These are phyloP conservation scores for Aegilops speltoides DNA, from an alignment of 176 grass and related monocot genomes.

Conservation along the genomic window DNA sequence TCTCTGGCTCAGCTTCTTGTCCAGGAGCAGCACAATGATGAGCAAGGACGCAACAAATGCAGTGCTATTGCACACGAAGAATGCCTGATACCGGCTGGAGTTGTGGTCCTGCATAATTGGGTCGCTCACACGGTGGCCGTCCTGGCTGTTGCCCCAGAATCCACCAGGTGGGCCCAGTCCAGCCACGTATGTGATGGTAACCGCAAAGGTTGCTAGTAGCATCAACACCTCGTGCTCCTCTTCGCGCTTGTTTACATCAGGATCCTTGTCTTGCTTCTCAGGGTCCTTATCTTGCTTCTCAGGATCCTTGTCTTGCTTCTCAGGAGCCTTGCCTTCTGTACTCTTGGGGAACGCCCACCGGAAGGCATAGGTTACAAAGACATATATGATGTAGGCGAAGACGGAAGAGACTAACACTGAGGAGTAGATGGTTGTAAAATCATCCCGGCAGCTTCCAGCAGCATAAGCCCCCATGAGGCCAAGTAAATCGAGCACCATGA, in stretches of 20 bases:
- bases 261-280: not conserved
- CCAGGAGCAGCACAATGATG: slow-evolving; percentile 14
- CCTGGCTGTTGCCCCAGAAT: not conserved
- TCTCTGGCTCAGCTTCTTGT: not conserved
- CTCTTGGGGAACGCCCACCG: too few relatives aligned
- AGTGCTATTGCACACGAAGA: slow-evolving; percentile 28
- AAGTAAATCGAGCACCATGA: slow-evolving; percentile 2
- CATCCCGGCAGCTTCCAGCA: not conserved
- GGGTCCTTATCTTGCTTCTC: not conserved
- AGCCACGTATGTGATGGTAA: slow-evolving; percentile 24
- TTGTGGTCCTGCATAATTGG: not conserved
- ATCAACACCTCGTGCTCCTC: not conserved
- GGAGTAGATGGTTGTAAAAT: not conserved
- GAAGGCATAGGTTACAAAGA: too few relatives aligned
- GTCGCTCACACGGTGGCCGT: not conserved
- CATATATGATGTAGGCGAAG: not conserved
- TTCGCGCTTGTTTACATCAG: not conserved
- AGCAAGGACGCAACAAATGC: slow-evolving; percentile 23
- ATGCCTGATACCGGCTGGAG: not conserved
- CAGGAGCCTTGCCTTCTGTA: not conserved
- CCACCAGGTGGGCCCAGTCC: slow-evolving; percentile 39
- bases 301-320: not conserved
- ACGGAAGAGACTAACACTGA: not conserved
- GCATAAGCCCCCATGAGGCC: slow-evolving; percentile 20
- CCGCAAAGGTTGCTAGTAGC: slow-evolving; percentile 27